Evolutionary conservation across 257 asterid genomes (phyloP).

Genomic region (Nemophila menziesii): DNA sequence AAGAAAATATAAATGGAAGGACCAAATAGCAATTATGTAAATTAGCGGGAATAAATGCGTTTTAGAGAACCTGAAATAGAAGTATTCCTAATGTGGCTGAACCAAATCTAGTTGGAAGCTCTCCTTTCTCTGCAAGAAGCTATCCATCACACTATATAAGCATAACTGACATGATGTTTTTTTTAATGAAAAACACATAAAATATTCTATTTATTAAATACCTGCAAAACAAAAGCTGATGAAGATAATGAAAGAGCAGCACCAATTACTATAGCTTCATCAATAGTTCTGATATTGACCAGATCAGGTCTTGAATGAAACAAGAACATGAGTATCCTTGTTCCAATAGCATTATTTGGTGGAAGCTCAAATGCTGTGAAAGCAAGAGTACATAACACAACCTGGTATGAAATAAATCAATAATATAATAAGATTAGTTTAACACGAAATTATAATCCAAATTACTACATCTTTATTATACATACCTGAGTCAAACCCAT

Average conservation of each 20-base stretch:
- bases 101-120: slow-evolving; percentile 96
- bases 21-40: slow-evolving; percentile 10
- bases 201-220: slow-evolving; percentile 13
- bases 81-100: slow-evolving; percentile 97
- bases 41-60: slow-evolving; percentile 2
- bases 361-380: slow-evolving; percentile 98
- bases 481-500: slow-evolving; percentile 88
- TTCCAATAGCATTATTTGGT: slow-evolving; percentile 87
- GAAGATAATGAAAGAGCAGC: slow-evolving; percentile 97
- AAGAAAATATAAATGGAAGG: slow-evolving; percentile 7
- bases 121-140: slow-evolving; percentile 99
- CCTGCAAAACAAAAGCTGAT: slow-evolving; percentile 99
- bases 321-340: slow-evolving; percentile 74
- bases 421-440: slow-evolving; percentile 15
- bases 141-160: slow-evolving; percentile 34
- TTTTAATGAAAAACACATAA: not conserved
- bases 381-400: slow-evolving; percentile 80
- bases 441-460: not conserved
- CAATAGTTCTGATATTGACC: slow-evolving; percentile 97
- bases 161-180: slow-evolving; percentile 6
- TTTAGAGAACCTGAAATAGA: slow-evolving; percentile 58
- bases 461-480: not conserved
- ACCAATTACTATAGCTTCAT: slow-evolving; percentile 98
- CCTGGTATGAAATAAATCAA: slow-evolving; percentile 38
- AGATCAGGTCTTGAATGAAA: slow-evolving; percentile 95